Base-by-base conservation (phyloP, 2,329 filamentous ascomycete genomes). In the Conoideocrella luteorostrata region DNA sequence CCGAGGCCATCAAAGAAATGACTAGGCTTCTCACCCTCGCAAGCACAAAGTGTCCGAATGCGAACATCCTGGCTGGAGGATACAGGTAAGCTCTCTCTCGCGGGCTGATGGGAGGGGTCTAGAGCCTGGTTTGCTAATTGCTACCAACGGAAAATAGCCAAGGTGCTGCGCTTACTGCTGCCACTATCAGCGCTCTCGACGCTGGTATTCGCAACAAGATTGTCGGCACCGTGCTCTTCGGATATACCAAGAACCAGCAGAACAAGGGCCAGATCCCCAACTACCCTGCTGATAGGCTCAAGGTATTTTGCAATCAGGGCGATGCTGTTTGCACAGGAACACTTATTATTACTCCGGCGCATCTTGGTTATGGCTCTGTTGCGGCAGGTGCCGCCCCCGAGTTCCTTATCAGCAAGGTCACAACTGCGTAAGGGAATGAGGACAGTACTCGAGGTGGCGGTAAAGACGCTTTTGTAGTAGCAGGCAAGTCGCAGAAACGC, bases 191-290 rank as follows among this genome's bases (percentile, higher is more conserved):
- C 10, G 56, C 62, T n/a, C 53, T 70, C 18, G 46, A 51, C 36
- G 39, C 48, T 4, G 22, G 47, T 17, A 50, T 66, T 40, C 52
- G 57, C 21, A 48, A 61, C 23, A 58, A 67, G 56, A 56, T 69
- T 45, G 62, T 59, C 35, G 65, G 60, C 18, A 54, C 57, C 2
- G 61, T 63, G 10, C 57, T 67, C 21, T 68, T 65, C 33, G 66
- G 67, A 0, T 68, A 69, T 47, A 68, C 67, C 43, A 63, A 68
- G 58, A 70, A 70, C 52, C 48, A 57, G 38, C 68, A 70, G 52
- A 66, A 69, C 49, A 38, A 43, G 3, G 65, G 67, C 29, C 44
- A 53, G 34, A 68, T 71, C 21, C 62, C 61, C 34, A 61, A 62
- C 48, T 70, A 62, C 48, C 61, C 65, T 0, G 42, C 43, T 1